Evolutionary conservation across 257 asterid species (phyloP), one percentile per base, ranked within the genome.

Genomic region (Jacaranda mimosifolia): DNA sequence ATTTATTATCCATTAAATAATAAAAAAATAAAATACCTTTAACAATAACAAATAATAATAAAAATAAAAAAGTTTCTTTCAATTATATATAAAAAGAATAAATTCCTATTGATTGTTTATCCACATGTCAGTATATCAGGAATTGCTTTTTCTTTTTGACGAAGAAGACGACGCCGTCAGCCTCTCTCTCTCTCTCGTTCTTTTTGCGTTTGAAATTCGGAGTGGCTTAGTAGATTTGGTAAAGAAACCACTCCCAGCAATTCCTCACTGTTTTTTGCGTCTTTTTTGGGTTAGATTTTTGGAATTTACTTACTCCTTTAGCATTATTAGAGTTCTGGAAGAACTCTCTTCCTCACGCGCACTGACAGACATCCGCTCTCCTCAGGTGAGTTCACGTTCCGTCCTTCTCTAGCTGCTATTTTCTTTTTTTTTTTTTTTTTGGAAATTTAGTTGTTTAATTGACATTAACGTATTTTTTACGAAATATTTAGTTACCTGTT

Each of bases 181-280:
- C 71, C 70, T 14, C 57, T 49, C 72, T n/a, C 3, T 40, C 40
- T 32, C 11, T 42, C 55, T n/a, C n/a, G 0, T 1, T 17, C 58
- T 19, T 14, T 57, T 21, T 57, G 32, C 32, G 32, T 26, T 26
- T 26, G 32, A 26, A 26, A 26, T 26, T 26, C 2, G 21, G 65
- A 74, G n/a, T 48, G 51, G 58, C 36, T 3, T 3, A 48, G 57
- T 18, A 52, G 73, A 68, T 68, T 77, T 38, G 83, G 68, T 68
- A 75, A 57, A 56, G 83, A 63, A 68, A 73, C 65, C 43, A 18
- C 76, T 48, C 75, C 81, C 72, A 72, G 66, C 73, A 15, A 49
- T 63, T 19, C 15, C 72, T 52, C 58, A 38, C 75, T 73, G 70
- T 48, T 66, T 55, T 21, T 65, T 75, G 56, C 38, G 57, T 68